Base-by-base conservation (phyloP, 257 asterid genomes). In the Capsicum rhomboideum region DNA sequence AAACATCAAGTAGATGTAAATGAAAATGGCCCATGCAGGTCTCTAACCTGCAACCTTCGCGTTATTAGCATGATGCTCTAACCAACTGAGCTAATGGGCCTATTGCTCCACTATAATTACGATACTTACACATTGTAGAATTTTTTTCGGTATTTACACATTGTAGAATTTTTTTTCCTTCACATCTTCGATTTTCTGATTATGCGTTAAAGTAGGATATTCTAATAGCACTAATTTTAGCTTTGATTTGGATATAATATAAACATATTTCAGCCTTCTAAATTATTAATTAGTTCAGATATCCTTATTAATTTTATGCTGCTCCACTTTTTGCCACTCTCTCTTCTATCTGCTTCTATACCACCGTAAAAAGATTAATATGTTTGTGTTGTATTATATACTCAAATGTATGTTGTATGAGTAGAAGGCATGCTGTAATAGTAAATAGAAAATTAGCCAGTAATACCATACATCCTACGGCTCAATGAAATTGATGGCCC, bases 21-120 rank as follows among this genome's bases (percentile, higher is more conserved):
- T 1, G 37, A 31, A 31, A 14, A 0, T 87, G 84, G 87, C 87
- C 89, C 85, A 87, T 84, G 89, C 85, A 87, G 90, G 88, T 87
- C 81, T 87, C 88, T 69, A 87, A 87, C 88, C 88, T 87, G 85
- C 88, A 84, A 82, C 90, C 90, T 87, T 85, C 88, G 86, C 87
- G 86, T 87, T 84, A 84, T 87, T 87, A 87, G 86, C 86, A 86
- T 86, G 82, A 86, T 82, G 86, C 88, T 86, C 88, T 86, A 86
- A 85, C 88, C 88, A 85, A 52, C 88, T 82, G 86, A 85, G 86
- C 86, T 85, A 82, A 85, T 85, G 31, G 86, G 88, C 88, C 86
- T n/a, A n/a, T n/a, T n/a, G n/a, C n/a, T n/a, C n/a, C n/a, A n/a
- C n/a, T n/a, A n/a, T n/a, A n/a, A n/a, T n/a, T n/a, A n/a, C n/a